Evolutionary conservation across 1,284 basidiomycete genomes (phyloP).

Genomic region (Tetrapyrgos nigripes): DNA sequence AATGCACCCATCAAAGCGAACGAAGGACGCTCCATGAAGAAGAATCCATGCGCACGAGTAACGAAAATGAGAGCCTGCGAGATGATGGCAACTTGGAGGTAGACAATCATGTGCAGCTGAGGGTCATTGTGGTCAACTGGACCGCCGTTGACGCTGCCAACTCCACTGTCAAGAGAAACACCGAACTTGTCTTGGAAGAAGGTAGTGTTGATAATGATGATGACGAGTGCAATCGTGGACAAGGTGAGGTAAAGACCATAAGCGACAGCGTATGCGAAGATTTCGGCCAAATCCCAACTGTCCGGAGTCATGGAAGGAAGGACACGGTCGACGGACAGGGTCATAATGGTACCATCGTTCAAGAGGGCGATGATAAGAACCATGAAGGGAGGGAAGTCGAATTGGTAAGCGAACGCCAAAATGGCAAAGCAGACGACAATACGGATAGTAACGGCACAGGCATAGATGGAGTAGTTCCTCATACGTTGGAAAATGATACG

Average conservation of each 20-base stretch:
- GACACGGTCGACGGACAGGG: constrained; percentile 95
- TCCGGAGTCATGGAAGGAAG: constrained; percentile 92
- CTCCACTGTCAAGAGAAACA: constrained; percentile 61
- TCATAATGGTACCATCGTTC: constrained; percentile 99
- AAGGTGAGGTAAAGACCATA: constrained; percentile 93
- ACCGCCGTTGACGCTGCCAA: constrained; percentile 65
- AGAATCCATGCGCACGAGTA: constrained; percentile 95
- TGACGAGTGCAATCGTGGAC: constrained; percentile 88
- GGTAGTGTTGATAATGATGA: constrained; percentile 85
- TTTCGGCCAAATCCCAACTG: constrained; percentile 96
- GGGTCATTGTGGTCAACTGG: constrained; percentile 74
- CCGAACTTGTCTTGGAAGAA: constrained; percentile 93
- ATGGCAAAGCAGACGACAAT: constrained; percentile 98
- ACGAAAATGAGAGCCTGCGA: constrained; percentile 98
- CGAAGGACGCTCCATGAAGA: constrained; percentile 98
- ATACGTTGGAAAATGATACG: constrained; percentile 98
- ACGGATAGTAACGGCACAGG: constrained; percentile 95
- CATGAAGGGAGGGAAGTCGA: constrained; percentile 99
- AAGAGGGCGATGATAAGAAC: constrained; percentile 96
- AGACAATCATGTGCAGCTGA: constrained; percentile 82
- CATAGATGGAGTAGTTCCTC: constrained; percentile 95
- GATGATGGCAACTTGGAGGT: constrained; percentile 96
- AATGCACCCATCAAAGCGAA: constrained; percentile 90
- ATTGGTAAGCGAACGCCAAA: constrained; percentile 94
- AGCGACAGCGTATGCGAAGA: constrained; percentile 94